Evolutionary conservation across 2,329 filamentous ascomycete genomes (phyloP), one percentile per base, ranked within the genome.

Genomic region (Zasmidium citrigriseum): DNA sequence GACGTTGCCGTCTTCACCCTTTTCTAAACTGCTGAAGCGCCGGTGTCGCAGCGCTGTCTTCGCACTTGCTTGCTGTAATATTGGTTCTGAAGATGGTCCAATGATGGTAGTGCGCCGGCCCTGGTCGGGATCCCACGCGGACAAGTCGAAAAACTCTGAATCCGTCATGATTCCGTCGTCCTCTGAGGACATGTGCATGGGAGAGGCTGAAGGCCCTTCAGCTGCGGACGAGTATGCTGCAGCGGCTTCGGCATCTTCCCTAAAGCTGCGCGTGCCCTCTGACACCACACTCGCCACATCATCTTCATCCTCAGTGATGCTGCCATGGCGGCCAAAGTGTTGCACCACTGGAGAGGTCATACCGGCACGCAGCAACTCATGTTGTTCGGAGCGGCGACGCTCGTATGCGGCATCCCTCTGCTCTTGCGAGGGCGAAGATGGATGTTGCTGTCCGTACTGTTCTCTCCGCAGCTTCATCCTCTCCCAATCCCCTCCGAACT

Each of bases 401-500:
- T 60, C 57, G 25, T 60, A 60, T 20, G 54, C 49, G 47, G 55
- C 53, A 18, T 63, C 54, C 20, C 45, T 46, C 27, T 52, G 41
- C 16, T 29, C 47, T 23, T 56, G 45, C 12, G 38, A 45, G 22
- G 55, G 55, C n/a, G 57, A 48, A 25, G 34, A 29, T 14, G 61
- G 24, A 46, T 61, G 52, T 20, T 63, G 58, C 20, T 56, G 41
- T 50, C 58, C 59, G 61, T 69, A 72, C 52, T 64, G 62, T 60
- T 73, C 72, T 50, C 70, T 64, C 14, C 71, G 65, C 25, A 64
- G 27, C 49, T 66, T 65, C 66, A 74, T 73, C 24, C 68, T 68
- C 46, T 73, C 72, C 78, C 96, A 87, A 67, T 96, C 93, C n/a
- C 88, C 87, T 9, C 93, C 92, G 72, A 99, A 96, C n/a, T 91